Evolutionary conservation across 768 basidiomycete genomes (phyloP).

Genomic region (Xanthoconium stramineum): DNA sequence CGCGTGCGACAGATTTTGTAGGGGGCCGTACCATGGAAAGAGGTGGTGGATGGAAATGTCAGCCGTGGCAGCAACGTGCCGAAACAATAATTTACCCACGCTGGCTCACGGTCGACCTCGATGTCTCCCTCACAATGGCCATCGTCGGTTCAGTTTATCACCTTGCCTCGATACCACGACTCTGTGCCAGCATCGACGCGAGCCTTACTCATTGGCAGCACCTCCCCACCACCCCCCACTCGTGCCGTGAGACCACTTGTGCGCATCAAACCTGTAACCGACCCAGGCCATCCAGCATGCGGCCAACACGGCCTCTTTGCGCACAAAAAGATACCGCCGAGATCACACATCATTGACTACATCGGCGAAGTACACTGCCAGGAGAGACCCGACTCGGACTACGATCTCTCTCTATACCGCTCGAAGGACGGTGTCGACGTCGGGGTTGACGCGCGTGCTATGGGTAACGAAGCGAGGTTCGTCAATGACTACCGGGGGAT

Average conservation of each 20-base stretch:
- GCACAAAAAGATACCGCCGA: slow-evolving; percentile 60
- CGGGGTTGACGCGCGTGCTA: slow-evolving; percentile 69
- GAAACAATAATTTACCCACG: slow-evolving; percentile 29
- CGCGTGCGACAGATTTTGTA: slow-evolving; percentile 77
- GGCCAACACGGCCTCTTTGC: slow-evolving; percentile 86
- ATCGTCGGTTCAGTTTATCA: slow-evolving; percentile 50
- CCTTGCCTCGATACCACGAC: slow-evolving; percentile 49
- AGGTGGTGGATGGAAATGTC: slow-evolving; percentile 7
- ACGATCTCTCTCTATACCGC: slow-evolving; percentile 81
- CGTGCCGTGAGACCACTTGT: slow-evolving; percentile 34
- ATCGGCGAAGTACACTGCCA: slow-evolving; percentile 83
- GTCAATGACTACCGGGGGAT: slow-evolving; percentile 89
- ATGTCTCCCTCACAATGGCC: slow-evolving; percentile 46
- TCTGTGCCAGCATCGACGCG: slow-evolving; percentile 49
- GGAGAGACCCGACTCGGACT: slow-evolving; percentile 70
- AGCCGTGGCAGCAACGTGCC: slow-evolving; percentile 19
- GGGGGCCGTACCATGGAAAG: slow-evolving; percentile 65
- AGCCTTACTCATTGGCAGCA: slow-evolving; percentile 35
- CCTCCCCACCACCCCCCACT: neutral
- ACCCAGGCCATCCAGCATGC: slow-evolving; percentile 63
- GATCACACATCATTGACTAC: slow-evolving; percentile 74
- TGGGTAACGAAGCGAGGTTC: slow-evolving; percentile 88
- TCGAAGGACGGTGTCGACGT: slow-evolving; percentile 55
- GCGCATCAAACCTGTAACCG: slow-evolving; percentile 55
- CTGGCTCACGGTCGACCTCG: neutral